Base-by-base conservation (phyloP, 805 yeast genomes). In the Saturnispora saitoi region DNA sequence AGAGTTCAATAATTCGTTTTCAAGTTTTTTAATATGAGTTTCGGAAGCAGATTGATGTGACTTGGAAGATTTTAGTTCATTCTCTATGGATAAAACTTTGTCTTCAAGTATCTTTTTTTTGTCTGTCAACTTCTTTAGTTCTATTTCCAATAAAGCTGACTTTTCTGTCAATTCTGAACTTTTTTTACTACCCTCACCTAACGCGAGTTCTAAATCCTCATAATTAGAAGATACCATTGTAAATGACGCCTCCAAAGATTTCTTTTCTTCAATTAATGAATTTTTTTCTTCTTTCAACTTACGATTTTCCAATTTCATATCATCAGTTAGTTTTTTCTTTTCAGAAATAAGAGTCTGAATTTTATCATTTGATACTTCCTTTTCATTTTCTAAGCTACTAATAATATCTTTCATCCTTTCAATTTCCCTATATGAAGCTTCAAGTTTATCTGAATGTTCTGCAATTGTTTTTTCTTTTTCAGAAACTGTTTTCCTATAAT, bases 151-250 rank as follows among this genome's bases (percentile, higher is more conserved):
- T 1, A 11, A 15, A 26, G 32, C 22, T 20, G 31, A 7, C n/a
- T 40, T 20, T 10, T 24, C 32, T 40, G 26, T 9, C 17, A 46
- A 26, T 12, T 46, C 20, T 8, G 17, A 3, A 31, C 39, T 46
- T 19, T 32, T 40, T 11, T 45, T 30, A 20, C 11, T 19, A 11
- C 24, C 36, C 2, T 29, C 32, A 22, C 34, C 14, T n/a, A 45
- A 22, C 11, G 40, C 48, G 4, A 12, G 38, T 26, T 45, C 48
- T 31, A 37, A 37, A 17, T 45, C 38, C 32, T 45, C 43, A 30
- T 45, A 45, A 29, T 45, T 45, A 12, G 48, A 30, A n/a, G 48
- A 45, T 17, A 45, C 39, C 48, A 45, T 38, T 17, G 37, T 26
- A 38, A 45, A 45, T 11, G 48, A 45, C 3, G 48, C n/a, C 24